Evolutionary conservation across 176 grass and related monocot species (phyloP).

Genomic region (Carex parvula): DNA sequence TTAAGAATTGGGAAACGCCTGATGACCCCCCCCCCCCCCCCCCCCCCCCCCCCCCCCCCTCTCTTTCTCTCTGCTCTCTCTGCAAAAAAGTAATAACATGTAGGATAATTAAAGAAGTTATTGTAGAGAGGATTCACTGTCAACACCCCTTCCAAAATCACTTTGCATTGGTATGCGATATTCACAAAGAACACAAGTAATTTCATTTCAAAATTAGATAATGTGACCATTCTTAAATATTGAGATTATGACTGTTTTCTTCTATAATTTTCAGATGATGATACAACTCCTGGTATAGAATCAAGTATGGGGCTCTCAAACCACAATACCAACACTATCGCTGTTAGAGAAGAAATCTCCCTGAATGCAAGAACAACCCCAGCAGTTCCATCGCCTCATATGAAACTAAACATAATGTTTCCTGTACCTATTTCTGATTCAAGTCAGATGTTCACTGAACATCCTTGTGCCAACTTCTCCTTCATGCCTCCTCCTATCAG

Average conservation of each 20-base stretch:
- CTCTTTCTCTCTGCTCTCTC: not conserved
- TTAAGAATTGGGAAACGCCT: not conserved
- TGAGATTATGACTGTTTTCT: not conserved
- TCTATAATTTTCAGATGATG: slow-evolving; percentile 57
- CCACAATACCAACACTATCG: slow-evolving; percentile 46
- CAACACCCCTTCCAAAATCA: not conserved
- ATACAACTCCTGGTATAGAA: slow-evolving; percentile 48
- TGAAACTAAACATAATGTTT: slow-evolving; percentile 23
- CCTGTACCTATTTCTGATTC: slow-evolving; percentile 23
- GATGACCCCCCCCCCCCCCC: too few species aligned
- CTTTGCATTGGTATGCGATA: not conserved
- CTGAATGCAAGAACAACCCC: slow-evolving; percentile 24
- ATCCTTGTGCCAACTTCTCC: slow-evolving; percentile 95
- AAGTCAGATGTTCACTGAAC: slow-evolving; percentile 27
- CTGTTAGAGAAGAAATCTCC: slow-evolving; percentile 28
- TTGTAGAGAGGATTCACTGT: not conserved
- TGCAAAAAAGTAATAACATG: not conserved
- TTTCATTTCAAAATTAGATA: slow-evolving; percentile 13
- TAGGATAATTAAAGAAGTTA: not conserved
- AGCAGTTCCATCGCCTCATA: slow-evolving; percentile 15
- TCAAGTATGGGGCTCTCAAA: slow-evolving; percentile 44
- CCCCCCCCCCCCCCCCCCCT: too few species aligned
- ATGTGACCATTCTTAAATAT: not conserved
- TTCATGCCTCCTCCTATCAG: slow-evolving; percentile 71
- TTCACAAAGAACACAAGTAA: not conserved